Conservation (phyloP, 2,329 filamentous ascomycete genomes). For the Exophiala dermatitidis region DNA sequence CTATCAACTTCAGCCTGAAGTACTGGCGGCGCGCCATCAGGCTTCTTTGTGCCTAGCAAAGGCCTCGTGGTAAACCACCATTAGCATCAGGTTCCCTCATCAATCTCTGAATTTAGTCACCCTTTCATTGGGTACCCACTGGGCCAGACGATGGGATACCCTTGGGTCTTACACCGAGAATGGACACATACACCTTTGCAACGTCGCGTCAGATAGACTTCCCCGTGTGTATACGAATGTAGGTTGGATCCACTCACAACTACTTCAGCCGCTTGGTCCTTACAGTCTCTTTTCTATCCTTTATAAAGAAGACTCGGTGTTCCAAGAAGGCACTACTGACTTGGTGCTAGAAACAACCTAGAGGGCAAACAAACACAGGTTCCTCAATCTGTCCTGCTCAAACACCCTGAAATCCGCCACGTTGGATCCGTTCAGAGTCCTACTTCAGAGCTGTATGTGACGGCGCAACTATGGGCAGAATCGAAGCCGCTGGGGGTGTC, state of each 20-base stretch:
- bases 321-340: conserved; percentile 7
- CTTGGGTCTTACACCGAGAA: conserved; percentile 33
- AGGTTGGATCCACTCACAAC: conserved; percentile 30
- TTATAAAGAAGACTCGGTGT: too few relatives aligned
- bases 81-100: too few relatives aligned
- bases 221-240: conserved; percentile 59
- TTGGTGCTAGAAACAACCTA: conserved; percentile 55
- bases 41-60: too few relatives aligned
- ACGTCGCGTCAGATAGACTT: conserved; percentile 77
- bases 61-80: too few relatives aligned
- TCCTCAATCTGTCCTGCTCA: conserved; percentile 69
- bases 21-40: too few relatives aligned
- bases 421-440: conserved; percentile 77
- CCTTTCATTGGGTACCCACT: too few relatives aligned
- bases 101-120: too few relatives aligned
- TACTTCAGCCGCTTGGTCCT: too few relatives aligned
- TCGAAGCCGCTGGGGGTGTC: conserved; percentile 91
- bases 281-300: too few relatives aligned
- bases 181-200: conserved; percentile 96
- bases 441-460: conserved; percentile 80
- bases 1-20: too few relatives aligned
- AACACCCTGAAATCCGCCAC: conserved; percentile 72
- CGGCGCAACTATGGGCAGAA: conserved; percentile 87
- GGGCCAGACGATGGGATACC: too few relatives aligned
- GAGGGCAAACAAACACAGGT: conserved; percentile 71